These are phyloP conservation scores for Corymbia maculata DNA, from an alignment of 345 rosid species.

Conservation along the genomic window DNA sequence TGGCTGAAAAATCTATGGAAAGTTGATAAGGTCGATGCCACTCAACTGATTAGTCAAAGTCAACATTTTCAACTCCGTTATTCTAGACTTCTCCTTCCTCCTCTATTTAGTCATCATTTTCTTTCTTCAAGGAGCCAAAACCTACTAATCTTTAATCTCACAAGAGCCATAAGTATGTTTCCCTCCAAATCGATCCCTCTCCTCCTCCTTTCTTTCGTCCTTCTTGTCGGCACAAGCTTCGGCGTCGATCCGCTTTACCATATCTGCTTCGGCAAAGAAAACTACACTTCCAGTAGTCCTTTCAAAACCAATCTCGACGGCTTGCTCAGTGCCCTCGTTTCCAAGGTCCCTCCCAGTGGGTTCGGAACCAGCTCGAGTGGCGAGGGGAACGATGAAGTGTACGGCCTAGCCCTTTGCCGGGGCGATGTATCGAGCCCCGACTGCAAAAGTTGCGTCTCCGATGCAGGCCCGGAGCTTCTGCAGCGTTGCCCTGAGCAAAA, in stretches of 20 bases:
- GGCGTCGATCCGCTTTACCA: slow-evolving; percentile 24
- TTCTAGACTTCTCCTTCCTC: background rate
- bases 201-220: background rate
- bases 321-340: slow-evolving; percentile 1
- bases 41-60: background rate
- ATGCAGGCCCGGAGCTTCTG: slow-evolving; percentile 15
- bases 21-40: background rate
- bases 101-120: background rate
- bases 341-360: slow-evolving; percentile 13
- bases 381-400: background rate
- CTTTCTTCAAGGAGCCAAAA: background rate
- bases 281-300: slow-evolving; percentile 18
- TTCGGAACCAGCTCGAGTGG: slow-evolving; percentile 11
- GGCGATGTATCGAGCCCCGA: slow-evolving; percentile 20
- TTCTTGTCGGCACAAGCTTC: slow-evolving; percentile 10
- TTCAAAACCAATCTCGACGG: slow-evolving; percentile 18
- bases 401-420: slow-evolving; percentile 32
- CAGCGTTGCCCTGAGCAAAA: slow-evolving; percentile 26
- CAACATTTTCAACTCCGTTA: background rate
- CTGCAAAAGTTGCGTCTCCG: slow-evolving; percentile 23
- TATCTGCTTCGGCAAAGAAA: slow-evolving; percentile 19
- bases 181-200: background rate
- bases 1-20: background rate
- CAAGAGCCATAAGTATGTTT: slow-evolving; percentile 3
- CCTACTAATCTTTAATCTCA: background rate